A percentile compares a stretch with the other conserved stretches of the same genome.
Evolutionary conservation across 1,284 basidiomycete species (phyloP).

Genomic region (Crucibulum cyathiforme): DNA sequence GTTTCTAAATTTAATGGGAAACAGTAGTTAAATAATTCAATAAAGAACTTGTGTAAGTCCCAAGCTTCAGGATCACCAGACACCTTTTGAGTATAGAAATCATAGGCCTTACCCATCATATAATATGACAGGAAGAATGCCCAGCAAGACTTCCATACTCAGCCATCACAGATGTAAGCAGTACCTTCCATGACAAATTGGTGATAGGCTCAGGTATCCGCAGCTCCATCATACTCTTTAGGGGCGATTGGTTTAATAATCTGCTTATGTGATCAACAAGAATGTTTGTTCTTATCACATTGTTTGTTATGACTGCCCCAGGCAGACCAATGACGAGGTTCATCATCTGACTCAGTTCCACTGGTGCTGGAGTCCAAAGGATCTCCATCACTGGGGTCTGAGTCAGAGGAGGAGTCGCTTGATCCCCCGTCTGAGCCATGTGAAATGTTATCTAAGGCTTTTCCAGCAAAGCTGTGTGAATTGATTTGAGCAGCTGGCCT

Average conservation of each 20-base stretch:
- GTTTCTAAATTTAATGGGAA: conserved; percentile 35
- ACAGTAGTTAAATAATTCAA: conserved; percentile 18
- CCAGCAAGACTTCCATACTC: conserved; percentile 13
- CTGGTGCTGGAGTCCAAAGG: neutral
- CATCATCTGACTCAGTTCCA: neutral
- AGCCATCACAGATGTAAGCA: conserved; percentile 30
- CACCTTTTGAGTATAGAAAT: too few species aligned
- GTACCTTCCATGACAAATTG: conserved; percentile 30
- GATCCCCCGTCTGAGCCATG: too few species aligned
- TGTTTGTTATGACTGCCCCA: neutral
- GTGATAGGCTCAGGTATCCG: conserved; percentile 25
- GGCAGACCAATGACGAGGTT: neutral
- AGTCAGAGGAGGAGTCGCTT: neutral
- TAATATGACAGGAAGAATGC: conserved; percentile 24
- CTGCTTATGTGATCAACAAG: neutral
- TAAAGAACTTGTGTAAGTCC: too few species aligned
- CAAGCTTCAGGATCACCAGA: neutral
- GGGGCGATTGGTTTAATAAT: conserved; percentile 32
- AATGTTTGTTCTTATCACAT: neutral
- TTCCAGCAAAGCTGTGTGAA: too few species aligned
- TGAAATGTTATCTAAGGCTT: too few species aligned
- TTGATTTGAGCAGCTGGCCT: too few species aligned
- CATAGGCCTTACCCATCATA: too few species aligned
- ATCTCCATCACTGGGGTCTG: neutral
- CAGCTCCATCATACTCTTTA: conserved; percentile 27